These are phyloP conservation scores for Wallemia mellicola DNA, from an alignment of 1,284 basidiomycete genomes.

Conservation along the genomic window DNA sequence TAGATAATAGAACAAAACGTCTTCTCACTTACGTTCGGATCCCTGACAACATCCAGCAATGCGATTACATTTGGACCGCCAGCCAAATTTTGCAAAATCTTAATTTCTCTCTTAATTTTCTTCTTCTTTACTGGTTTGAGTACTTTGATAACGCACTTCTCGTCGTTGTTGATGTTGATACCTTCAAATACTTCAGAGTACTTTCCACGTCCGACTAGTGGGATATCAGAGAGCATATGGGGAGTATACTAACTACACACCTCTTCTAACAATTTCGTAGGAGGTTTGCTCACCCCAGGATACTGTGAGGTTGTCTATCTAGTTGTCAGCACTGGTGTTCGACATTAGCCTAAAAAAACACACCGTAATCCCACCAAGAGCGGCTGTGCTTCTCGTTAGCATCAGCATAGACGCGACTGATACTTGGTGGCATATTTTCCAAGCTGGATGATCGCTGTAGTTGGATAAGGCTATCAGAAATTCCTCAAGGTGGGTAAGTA, in stretches of 20 bases:
- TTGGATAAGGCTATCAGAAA: neutral
- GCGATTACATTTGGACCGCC: slow-evolving; percentile 70
- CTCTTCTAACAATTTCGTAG: slow-evolving; percentile 86
- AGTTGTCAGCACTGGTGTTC: slow-evolving; percentile 1
- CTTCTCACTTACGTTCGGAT: slow-evolving; percentile 21
- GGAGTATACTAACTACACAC: neutral
- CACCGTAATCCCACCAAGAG: slow-evolving; percentile 30
- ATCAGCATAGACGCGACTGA: slow-evolving; percentile 24
- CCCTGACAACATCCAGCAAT: slow-evolving; percentile 79
- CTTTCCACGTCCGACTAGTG: slow-evolving; percentile 59
- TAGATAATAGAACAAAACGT: neutral
- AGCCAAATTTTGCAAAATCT: slow-evolving; percentile 86
- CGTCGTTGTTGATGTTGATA: slow-evolving; percentile 66
- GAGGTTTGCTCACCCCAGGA: slow-evolving; percentile 91
- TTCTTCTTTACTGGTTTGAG: slow-evolving; percentile 99
- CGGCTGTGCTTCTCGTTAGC: slow-evolving; percentile 27
- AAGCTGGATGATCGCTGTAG: neutral
- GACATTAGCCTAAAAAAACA: slow-evolving; percentile 6
- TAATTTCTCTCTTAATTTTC: slow-evolving; percentile 99
- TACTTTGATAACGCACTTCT: slow-evolving; percentile 96
- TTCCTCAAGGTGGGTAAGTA: too few species aligned
- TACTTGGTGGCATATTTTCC: neutral
- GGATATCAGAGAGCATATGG: neutral
- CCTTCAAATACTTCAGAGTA: slow-evolving; percentile 96
- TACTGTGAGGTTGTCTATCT: slow-evolving; percentile 56